phyloP scores from a whole-genome alignment of 768 basidiomycete species.

The Russula olivacea region DNA sequence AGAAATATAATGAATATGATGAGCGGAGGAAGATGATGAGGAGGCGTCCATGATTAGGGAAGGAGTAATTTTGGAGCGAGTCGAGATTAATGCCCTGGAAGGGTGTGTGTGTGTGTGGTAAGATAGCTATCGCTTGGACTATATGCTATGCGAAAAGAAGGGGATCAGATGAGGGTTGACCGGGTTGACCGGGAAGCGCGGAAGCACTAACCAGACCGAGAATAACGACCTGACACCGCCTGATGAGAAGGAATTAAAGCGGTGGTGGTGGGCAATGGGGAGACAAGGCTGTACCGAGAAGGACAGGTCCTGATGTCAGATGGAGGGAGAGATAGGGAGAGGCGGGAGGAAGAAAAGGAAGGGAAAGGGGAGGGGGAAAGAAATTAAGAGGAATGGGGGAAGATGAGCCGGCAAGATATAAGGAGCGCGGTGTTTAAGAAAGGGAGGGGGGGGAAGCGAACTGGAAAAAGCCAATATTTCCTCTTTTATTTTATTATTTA shows the following conservation, averaged over 20 bases:
- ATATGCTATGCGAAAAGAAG: constrained; percentile 5
- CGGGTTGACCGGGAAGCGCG: background rate
- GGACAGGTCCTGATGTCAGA: constrained; percentile 2
- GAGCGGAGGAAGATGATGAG: constrained; percentile 14
- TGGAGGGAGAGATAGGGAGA: background rate
- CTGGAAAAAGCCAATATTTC: no score
- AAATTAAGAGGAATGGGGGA: constrained; percentile 18
- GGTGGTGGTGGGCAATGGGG: constrained; percentile 19
- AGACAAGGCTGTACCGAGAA: constrained; percentile 16
- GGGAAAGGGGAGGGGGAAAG: background rate
- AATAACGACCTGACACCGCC: constrained; percentile 11
- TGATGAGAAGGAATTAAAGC: constrained; percentile 7
- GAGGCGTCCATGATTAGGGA: constrained; percentile 19
- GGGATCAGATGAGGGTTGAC: constrained; percentile 5
- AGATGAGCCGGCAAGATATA: constrained; percentile 17
- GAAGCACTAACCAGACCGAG: background rate
- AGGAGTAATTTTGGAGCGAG: constrained; percentile 6
- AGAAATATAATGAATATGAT: constrained; percentile 18
- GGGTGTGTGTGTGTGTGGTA: constrained; percentile 13
- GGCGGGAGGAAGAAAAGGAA: background rate
- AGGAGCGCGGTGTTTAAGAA: constrained; percentile 17
- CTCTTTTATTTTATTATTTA: constrained; percentile 5
- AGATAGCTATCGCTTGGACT: constrained; percentile 18
- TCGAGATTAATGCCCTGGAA: constrained; percentile 14
- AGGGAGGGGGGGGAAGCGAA: background rate